Evolutionary conservation across 2,329 filamentous ascomycete species (phyloP).

Genomic region (Colletotrichum euphorbiae): DNA sequence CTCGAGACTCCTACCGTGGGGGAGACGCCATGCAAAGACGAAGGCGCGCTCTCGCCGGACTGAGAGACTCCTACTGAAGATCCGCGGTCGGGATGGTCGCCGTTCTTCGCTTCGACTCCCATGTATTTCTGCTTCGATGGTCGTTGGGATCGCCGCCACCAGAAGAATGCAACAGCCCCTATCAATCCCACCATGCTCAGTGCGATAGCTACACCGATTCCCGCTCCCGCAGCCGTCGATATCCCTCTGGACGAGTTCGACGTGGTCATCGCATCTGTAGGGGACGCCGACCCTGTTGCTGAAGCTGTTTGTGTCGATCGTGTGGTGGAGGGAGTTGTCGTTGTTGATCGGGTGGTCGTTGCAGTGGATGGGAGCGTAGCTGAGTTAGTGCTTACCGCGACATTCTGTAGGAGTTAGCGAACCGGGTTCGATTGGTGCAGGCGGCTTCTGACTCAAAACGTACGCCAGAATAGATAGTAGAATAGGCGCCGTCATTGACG

Average conservation of each 20-base stretch:
- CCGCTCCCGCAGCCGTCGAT: conserved; percentile 47
- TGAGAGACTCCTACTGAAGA: conserved; percentile 23
- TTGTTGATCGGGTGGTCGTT: conserved; percentile 7
- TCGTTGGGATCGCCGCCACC: conserved; percentile 44
- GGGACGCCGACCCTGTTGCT: neutral
- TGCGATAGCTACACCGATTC: conserved; percentile 47
- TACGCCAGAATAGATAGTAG: conserved; percentile 48
- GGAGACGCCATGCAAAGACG: conserved; percentile 17
- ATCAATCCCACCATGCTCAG: conserved; percentile 45
- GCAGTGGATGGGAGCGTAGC: conserved; percentile 29
- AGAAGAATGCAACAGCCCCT: conserved; percentile 43
- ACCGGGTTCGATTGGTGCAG: neutral
- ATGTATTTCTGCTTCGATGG: conserved; percentile 26
- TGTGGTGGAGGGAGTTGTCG: conserved; percentile 20
- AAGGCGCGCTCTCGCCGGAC: conserved; percentile 14
- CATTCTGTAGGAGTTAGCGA: conserved; percentile 12
- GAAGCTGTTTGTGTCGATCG: conserved; percentile 8
- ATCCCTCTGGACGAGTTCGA: conserved; percentile 37
- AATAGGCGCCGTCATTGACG: conserved; percentile 49
- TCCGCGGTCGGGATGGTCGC: conserved; percentile 6
- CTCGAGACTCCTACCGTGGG: conserved; percentile 13
- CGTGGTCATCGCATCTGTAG: conserved; percentile 19
- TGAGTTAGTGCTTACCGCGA: conserved; percentile 12
- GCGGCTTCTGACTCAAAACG: conserved; percentile 19
- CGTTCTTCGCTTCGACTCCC: conserved; percentile 32